Evolutionary conservation across 306 rosid species (phyloP), one percentile per base, ranked within the genome.

Genomic region (Pachyrhizus erosus): DNA sequence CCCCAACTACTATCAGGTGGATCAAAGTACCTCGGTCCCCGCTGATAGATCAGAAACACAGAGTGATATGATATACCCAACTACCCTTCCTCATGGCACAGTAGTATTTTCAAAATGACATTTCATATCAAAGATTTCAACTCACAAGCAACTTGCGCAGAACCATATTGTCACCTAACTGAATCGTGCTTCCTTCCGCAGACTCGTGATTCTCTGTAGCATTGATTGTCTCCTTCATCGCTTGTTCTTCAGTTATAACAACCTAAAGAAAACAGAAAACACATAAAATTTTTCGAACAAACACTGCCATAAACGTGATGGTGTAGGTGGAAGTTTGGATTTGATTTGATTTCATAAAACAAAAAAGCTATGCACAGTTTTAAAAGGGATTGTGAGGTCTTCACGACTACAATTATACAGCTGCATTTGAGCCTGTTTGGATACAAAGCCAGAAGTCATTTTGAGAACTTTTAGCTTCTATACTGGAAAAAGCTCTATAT

Each of bases 11-110:
- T 87, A 80, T 89, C 88, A 2, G 97, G 98, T 57, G 97, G 97
- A 87, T 96, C 99, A 84, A 96, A 96, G 82, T 96, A 96, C 87
- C 99, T 93, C 10, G 98, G 98, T 79, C 97, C 97, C 55, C 98
- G 92, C 97, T 96, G 94, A 76, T 76, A 88, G 77, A 88, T 87
- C 61, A 79, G 45, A 86, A 82, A 86, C 76, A 85, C n/a, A 75
- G 65, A 87, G 68, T 29, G 37, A 86, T 60, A 75, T 51, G 76
- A 86, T 65, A 80, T 43, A 87, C 84, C 84, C 87, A 82, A 70
- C 86, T 87, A 89, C 84, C 90, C 82, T 83, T 80, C 86, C 46
- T 49, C 69, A 6, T 20, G 66, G 60, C 51, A 80, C 84, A 67
- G 17, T 76, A 87, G 17, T 78, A 87, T 68, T 79, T 82, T 83